These are phyloP conservation scores for Aspergillus sclerotioniger DNA, from an alignment of 495 filamentous ascomycete genomes.

Conservation along the genomic window DNA sequence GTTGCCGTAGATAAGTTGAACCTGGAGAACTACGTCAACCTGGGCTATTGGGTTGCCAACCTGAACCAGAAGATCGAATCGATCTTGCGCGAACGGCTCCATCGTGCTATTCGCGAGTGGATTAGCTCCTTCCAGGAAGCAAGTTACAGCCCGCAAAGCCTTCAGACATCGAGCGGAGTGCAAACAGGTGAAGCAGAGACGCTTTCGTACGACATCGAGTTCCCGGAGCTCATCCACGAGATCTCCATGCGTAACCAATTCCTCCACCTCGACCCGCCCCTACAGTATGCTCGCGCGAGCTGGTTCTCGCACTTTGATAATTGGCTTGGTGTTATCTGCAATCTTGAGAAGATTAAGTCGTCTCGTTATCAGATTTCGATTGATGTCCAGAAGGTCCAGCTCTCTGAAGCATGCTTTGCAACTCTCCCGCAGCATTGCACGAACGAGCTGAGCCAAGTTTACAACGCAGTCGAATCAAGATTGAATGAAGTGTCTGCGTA, in stretches of 20 bases:
- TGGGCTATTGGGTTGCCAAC: slow-evolving; percentile 80
- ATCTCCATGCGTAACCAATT: slow-evolving; percentile 95
- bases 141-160: slow-evolving; percentile 38
- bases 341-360: slow-evolving; percentile 86
- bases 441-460: slow-evolving; percentile 71
- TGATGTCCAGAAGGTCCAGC: slow-evolving; percentile 56
- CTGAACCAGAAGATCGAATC: slow-evolving; percentile 81
- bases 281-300: slow-evolving; percentile 86
- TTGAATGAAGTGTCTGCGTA: slow-evolving; percentile 73
- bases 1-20: slow-evolving; percentile 91
- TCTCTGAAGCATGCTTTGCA: slow-evolving; percentile 72
- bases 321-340: slow-evolving; percentile 91
- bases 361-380: slow-evolving; percentile 90
- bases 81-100: slow-evolving; percentile 72
- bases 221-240: slow-evolving; percentile 70
- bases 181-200: slow-evolving; percentile 43
- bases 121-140: slow-evolving; percentile 72
- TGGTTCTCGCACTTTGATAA: slow-evolving; percentile 92
- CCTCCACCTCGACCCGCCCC: slow-evolving; percentile 89
- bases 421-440: slow-evolving; percentile 81
- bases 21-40: slow-evolving; percentile 89
- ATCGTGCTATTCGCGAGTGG: slow-evolving; percentile 79
- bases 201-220: slow-evolving; percentile 55
- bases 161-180: slow-evolving; percentile 21
- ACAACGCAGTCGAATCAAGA: slow-evolving; percentile 75